These are phyloP conservation scores for Cercospora nicotianae DNA, from an alignment of 2,329 filamentous ascomycete genomes.

Conservation along the genomic window DNA sequence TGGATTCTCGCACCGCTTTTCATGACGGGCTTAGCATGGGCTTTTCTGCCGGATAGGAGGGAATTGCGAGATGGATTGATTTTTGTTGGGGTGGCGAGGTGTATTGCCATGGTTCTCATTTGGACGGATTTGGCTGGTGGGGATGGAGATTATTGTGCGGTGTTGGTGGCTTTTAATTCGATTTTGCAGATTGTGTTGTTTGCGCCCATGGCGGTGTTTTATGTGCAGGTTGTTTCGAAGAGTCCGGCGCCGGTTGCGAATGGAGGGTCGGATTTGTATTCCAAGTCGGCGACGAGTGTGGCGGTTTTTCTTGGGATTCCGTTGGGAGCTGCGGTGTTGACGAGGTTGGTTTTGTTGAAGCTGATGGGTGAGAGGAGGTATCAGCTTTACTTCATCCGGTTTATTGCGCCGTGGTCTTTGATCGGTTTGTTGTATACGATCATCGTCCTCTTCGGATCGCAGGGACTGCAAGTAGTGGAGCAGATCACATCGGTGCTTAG, in stretches of 20 bases:
- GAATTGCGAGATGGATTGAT: conserved; percentile 64
- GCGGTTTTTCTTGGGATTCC: conserved; percentile 82
- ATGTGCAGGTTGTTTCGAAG: conserved; percentile 62
- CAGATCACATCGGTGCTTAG: conserved; percentile 81
- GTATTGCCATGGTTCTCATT: conserved; percentile 84
- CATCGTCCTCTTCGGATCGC: conserved; percentile 78
- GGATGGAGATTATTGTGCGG: conserved; percentile 76
- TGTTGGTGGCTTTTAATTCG: conserved; percentile 52
- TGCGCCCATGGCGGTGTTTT: conserved; percentile 49
- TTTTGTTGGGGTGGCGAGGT: conserved; percentile 78
- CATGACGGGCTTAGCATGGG: conserved; percentile 74
- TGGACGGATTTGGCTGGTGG: conserved; percentile 79
- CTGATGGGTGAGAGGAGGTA: conserved; percentile 63
- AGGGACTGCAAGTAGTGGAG: conserved; percentile 72
- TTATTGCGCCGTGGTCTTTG: conserved; percentile 70
- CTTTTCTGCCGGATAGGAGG: conserved; percentile 53
- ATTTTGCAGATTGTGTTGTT: conserved; percentile 52
- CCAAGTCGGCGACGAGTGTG: conserved; percentile 70
- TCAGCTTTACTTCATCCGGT: conserved; percentile 67
- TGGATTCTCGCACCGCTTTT: conserved; percentile 81
- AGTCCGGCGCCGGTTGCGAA: conserved; percentile 43
- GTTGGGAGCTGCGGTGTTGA: conserved; percentile 74
- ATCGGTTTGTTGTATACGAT: conserved; percentile 87
- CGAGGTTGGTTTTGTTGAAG: conserved; percentile 62
- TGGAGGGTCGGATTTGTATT: conserved; percentile 39